Percentiles rank a stretch among this genome's conserved stretches.
Conservation (phyloP, 1,139 yeast species). For the Magnusiomyces tetraspermus region DNA sequence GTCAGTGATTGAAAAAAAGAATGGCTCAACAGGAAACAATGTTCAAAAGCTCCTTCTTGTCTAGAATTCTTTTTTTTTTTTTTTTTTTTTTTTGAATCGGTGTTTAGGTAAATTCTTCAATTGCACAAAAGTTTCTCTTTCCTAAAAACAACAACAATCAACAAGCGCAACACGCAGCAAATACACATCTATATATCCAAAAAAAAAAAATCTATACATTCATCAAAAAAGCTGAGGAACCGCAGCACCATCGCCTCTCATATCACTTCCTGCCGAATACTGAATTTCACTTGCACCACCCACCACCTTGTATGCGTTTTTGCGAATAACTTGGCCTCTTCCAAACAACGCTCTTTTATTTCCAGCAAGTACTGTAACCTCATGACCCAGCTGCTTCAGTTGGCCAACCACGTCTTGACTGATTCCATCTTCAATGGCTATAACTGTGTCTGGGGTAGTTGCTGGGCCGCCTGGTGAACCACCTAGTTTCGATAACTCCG, state of each 20-base stretch:
- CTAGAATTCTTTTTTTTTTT: too few species aligned
- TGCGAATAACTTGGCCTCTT: constrained; percentile 62
- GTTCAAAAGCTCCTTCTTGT: too few species aligned
- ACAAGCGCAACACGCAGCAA: too few species aligned
- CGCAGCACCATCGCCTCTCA: constrained; percentile 75
- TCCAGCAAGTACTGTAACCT: constrained; percentile 41
- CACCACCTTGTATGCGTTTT: constrained; percentile 27
- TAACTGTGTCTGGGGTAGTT: constrained; percentile 46
- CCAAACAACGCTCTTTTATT: constrained; percentile 27
- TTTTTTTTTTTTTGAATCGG: too few species aligned
- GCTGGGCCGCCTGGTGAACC: constrained; percentile 62
- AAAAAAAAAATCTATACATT: too few species aligned
- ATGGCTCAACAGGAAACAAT: too few species aligned
- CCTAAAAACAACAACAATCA: too few species aligned
- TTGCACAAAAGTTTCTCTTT: too few species aligned
- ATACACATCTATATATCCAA: too few species aligned
- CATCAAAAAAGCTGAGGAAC: constrained; percentile 39
- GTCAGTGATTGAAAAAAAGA: too few species aligned
- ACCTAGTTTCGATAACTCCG: constrained; percentile 38
- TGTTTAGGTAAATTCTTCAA: too few species aligned
- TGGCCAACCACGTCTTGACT: constrained; percentile 35
- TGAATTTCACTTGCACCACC: too few species aligned
- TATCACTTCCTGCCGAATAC: constrained; percentile 67
- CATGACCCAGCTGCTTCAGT: constrained; percentile 50
- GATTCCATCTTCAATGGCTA: constrained; percentile 61